These are phyloP conservation scores for Epichloe gansuensis DNA, from an alignment of 2,329 filamentous ascomycete species.

Conservation along the genomic window DNA sequence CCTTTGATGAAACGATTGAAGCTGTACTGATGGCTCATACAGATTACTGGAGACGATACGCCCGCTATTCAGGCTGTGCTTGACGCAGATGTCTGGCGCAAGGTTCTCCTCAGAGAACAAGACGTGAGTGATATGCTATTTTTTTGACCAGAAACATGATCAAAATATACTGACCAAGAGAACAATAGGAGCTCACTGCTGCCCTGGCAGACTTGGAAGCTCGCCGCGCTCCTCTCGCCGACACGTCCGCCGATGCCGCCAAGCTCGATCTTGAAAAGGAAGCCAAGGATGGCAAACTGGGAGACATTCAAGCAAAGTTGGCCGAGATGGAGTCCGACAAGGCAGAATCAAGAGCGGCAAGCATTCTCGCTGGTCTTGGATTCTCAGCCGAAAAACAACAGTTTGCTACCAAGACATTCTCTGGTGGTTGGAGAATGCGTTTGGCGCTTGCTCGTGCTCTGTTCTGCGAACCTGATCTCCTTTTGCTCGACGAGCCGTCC, in stretches of 20 bases:
- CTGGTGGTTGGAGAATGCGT: slow-evolving; percentile 99
- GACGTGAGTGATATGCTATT: slow-evolving; percentile 38
- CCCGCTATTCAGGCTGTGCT: slow-evolving; percentile 88
- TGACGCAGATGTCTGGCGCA: slow-evolving; percentile 96
- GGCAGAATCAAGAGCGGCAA: slow-evolving; percentile 87
- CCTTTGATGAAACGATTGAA: not conserved
- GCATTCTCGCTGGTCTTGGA: slow-evolving; percentile 89
- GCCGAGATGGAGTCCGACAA: slow-evolving; percentile 99
- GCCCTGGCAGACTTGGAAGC: slow-evolving; percentile 66
- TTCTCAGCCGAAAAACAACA: slow-evolving; percentile 92
- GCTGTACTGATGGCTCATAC: slow-evolving; percentile 8
- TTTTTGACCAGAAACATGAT: not conserved
- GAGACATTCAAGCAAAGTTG: slow-evolving; percentile 82
- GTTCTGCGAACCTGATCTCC: slow-evolving; percentile 92
- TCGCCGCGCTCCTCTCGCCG: slow-evolving; percentile 67
- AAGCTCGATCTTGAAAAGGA: slow-evolving; percentile 79
- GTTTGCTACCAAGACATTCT: slow-evolving; percentile 92
- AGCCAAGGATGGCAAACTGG: slow-evolving; percentile 77
- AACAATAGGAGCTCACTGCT: slow-evolving; percentile 54
- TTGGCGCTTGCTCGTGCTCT: slow-evolving; percentile 85
- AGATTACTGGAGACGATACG: slow-evolving; percentile 93
- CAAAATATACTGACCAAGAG: not conserved
- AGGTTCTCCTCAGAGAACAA: slow-evolving; percentile 84
- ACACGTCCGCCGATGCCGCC: slow-evolving; percentile 80
- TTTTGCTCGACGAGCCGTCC: slow-evolving; percentile 96